Evolutionary conservation across 768 basidiomycete genomes (phyloP).

Genomic region (Kwoniella botswanensis): DNA sequence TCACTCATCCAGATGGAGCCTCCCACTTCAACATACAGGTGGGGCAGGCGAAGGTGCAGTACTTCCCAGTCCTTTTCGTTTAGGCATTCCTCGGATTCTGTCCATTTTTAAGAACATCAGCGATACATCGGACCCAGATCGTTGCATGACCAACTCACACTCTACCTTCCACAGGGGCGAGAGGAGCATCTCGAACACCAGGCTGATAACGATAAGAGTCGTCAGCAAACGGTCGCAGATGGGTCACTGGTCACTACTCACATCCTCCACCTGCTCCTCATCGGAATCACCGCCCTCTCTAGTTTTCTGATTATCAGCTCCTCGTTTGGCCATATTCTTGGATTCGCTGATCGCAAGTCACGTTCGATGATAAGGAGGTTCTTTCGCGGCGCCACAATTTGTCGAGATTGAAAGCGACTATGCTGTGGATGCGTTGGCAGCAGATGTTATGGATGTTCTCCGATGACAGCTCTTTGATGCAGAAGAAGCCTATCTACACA

Average conservation of each 20-base stretch:
- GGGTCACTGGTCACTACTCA: slow-evolving; percentile 13
- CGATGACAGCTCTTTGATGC: too few relatives aligned
- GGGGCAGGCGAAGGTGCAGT: slow-evolving; percentile 5
- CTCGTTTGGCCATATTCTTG: slow-evolving; percentile 54
- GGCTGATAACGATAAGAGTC: slow-evolving; percentile 27
- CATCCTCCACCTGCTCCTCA: slow-evolving; percentile 41
- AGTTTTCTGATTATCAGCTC: slow-evolving; percentile 52
- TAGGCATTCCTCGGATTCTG: slow-evolving; percentile 53
- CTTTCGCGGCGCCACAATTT: background rate
- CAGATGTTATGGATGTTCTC: too few relatives aligned
- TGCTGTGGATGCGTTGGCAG: background rate
- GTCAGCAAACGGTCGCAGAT: background rate
- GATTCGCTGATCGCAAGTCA: background rate
- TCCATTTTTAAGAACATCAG: slow-evolving; percentile 21
- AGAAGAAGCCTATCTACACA: background rate
- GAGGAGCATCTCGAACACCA: slow-evolving; percentile 29
- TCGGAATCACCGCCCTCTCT: slow-evolving; percentile 47
- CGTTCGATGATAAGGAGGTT: too few relatives aligned
- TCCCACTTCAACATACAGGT: slow-evolving; percentile 1
- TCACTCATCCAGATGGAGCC: too few relatives aligned
- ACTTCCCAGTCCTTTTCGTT: slow-evolving; percentile 41
- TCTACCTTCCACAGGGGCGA: slow-evolving; percentile 48
- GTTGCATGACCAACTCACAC: slow-evolving; percentile 27
- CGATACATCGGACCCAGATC: background rate
- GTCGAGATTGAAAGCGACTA: background rate